phyloP scores from a whole-genome alignment of 2,329 filamentous ascomycete genomes.

The Alternaria metachromatica region DNA sequence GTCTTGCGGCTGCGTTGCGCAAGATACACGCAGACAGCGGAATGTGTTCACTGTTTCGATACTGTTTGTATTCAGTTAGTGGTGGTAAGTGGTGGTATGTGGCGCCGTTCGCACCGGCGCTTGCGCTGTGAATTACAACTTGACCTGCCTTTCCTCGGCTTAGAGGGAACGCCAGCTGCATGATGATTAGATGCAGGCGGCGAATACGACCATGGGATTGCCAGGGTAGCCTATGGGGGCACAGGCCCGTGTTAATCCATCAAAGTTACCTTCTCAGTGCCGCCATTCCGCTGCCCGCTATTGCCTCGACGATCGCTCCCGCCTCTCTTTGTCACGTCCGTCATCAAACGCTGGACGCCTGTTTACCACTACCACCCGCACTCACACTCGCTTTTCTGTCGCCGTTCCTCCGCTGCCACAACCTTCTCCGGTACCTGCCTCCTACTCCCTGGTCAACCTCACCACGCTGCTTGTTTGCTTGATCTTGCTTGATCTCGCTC shows the following conservation, averaged over 20 bases:
- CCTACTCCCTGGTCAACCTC: not conserved
- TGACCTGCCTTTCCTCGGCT: constrained; percentile 3
- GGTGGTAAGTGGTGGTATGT: too few relatives aligned
- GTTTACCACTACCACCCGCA: not conserved
- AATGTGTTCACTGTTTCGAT: too few relatives aligned
- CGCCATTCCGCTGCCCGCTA: not conserved
- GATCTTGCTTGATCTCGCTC: not conserved
- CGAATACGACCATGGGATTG: constrained; percentile 5
- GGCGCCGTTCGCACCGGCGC: not conserved
- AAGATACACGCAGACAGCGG: not conserved
- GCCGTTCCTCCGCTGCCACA: not conserved
- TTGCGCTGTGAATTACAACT: not conserved
- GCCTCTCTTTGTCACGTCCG: constrained; percentile 11
- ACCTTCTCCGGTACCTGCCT: not conserved
- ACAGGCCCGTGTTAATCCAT: not conserved
- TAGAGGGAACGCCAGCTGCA: constrained; percentile 1
- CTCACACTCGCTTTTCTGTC: constrained; percentile 4
- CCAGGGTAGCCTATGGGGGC: not conserved
- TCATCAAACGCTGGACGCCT: constrained; percentile 2
- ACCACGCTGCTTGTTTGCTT: not conserved
- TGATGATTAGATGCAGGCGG: constrained; percentile 10
- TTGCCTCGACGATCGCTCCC: constrained; percentile 10
- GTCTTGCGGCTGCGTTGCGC: not conserved
- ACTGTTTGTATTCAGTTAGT: not conserved
- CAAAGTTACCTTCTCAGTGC: not conserved